Base-by-base conservation (phyloP, 202 grass and related monocot species). In the Miscanthus sacchariflorus region DNA sequence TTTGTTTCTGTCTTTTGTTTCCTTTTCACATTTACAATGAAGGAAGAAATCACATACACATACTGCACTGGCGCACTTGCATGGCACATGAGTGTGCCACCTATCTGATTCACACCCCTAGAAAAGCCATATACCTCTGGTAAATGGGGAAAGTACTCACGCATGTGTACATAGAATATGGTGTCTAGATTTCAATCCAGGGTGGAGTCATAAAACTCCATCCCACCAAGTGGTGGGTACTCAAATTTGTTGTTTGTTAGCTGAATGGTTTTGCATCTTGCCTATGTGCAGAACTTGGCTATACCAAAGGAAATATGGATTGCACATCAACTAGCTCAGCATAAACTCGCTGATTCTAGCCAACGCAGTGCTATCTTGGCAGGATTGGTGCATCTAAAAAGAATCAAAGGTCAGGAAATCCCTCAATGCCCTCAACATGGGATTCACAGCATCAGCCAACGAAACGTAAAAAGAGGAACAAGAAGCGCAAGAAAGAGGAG, bases 401-500 rank as follows among this genome's bases (percentile, higher is more conserved):
- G 48, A 88, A 79, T 6, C 56, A 63, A 48, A 35, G 12, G 73
- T 28, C 9, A 28, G 33, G 14, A n/a, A 65, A 80, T 71, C 36
- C 15, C 69, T 42, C 69, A 39, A 21, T 8, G 21, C 28, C 27
- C 5, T 86, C 46, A 28, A 79, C 58, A 61, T 74, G 36, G n/a
- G 49, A 74, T 64, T 35, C 72, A 59, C 59, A 73, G 56, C 82
- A 70, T 38, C 28, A 21, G 9, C 69, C 18, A 42, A 71, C 19
- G 18, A 39, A 78, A 21, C 3, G 0, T 61, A 40, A 61, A 21
- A 63, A 68, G 44, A 88, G 15, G 59, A 82, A 75, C 43, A 82
- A 40, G 76, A 91, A 91, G 85, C 61, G 76, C 76, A 91, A 85
- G n/a, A 85, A 64, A 30, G 85, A 76, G 75, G 43, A 90, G 49